Evolutionary conservation across 1,139 yeast species (phyloP).

Genomic region (Debaryomyces coudertii): DNA sequence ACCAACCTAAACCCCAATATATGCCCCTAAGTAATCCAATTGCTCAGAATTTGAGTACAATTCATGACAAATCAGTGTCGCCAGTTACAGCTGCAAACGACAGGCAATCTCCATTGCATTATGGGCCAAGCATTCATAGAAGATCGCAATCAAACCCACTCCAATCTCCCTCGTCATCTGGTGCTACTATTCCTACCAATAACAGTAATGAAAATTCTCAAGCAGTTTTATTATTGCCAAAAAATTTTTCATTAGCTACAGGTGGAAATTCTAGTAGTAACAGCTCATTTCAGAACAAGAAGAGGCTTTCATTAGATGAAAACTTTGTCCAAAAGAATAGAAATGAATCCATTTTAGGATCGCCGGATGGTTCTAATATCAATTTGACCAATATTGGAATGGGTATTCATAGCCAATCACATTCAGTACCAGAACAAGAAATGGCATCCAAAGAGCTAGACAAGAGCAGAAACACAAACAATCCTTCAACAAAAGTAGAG

Average conservation of each 20-base stretch:
- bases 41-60: constrained; percentile 12
- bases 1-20: constrained; percentile 34
- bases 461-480: neutral
- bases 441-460: constrained; percentile 2
- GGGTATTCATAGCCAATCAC: constrained; percentile 14
- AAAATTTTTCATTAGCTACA: constrained; percentile 43
- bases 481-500: neutral
- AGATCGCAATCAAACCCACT: constrained; percentile 42
- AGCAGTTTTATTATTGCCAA: constrained; percentile 50
- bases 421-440: constrained; percentile 2
- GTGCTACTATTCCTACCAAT: constrained; percentile 10
- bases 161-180: constrained; percentile 26
- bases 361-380: constrained; percentile 18
- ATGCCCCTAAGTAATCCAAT: constrained; percentile 16
- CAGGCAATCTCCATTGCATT: constrained; percentile 19
- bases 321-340: constrained; percentile 22
- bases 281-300: constrained; percentile 17
- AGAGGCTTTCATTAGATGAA: constrained; percentile 37
- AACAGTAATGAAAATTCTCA: constrained; percentile 24
- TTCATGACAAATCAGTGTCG: constrained; percentile 38
- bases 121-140: constrained; percentile 24
- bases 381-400: constrained; percentile 27
- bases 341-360: constrained; percentile 9
- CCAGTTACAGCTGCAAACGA: constrained; percentile 21
- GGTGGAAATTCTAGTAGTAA: constrained; percentile 16